A percentile compares a stretch with the other conserved stretches of the same genome.
These are phyloP conservation scores for Isoetes taiwanensis DNA, from an alignment of 75 land plant genomes.

Conservation along the genomic window DNA sequence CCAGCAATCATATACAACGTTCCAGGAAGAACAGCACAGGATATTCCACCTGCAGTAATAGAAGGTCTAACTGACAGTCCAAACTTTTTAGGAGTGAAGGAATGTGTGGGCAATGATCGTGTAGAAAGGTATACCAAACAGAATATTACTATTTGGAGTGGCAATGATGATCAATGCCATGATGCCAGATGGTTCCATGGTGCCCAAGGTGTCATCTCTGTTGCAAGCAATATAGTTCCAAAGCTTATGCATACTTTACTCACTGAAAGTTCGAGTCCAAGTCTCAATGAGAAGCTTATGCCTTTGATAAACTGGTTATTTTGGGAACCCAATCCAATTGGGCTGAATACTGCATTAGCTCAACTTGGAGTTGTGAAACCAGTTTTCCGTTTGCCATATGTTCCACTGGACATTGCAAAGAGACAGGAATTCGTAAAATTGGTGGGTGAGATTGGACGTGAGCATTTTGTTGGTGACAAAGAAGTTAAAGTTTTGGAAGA, in stretches of 20 bases:
- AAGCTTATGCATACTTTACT: conserved; percentile 52
- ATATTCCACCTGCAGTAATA: conserved; percentile 56
- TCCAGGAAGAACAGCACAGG: conserved; percentile 70
- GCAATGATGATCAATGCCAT: conserved; percentile 78
- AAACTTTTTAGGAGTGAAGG: conserved; percentile 77
- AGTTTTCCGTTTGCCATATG: conserved; percentile 65
- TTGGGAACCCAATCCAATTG: conserved; percentile 70
- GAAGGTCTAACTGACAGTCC: conserved; percentile 24
- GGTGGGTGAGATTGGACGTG: conserved; percentile 49
- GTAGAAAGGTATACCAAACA: conserved; percentile 32
- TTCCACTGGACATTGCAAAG: conserved; percentile 37
- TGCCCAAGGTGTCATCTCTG: conserved; percentile 73
- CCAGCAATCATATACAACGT: conserved; percentile 77
- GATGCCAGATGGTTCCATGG: conserved; percentile 77
- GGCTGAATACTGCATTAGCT: conserved; percentile 73
- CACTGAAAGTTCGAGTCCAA: conserved; percentile 30
- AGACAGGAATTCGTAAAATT: conserved; percentile 51
- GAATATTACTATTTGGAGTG: conserved; percentile 65
- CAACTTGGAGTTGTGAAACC: conserved; percentile 71
- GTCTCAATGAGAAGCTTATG: conserved; percentile 38
- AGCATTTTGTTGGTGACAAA: conserved; percentile 57
- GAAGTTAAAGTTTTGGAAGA: conserved; percentile 59
- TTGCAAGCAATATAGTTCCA: conserved; percentile 69
- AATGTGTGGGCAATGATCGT: conserved; percentile 67
- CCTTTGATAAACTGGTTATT: conserved; percentile 75